phyloP scores from a whole-genome alignment of 1,284 basidiomycete genomes.

The Papiliotrema laurentii region DNA sequence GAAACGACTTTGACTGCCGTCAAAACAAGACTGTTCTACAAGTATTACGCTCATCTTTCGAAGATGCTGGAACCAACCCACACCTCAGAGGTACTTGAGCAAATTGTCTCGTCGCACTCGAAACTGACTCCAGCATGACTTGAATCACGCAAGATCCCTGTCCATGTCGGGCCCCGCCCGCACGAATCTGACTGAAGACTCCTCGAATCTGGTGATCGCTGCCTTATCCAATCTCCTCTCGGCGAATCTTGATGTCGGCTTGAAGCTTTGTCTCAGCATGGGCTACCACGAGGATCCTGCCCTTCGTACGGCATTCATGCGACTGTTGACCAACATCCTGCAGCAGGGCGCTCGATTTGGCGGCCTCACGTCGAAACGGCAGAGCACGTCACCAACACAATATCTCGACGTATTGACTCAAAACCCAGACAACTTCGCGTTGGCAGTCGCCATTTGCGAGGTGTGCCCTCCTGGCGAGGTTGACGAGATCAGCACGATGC shows the following conservation, averaged over 20 bases:
- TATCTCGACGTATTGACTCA: constrained; percentile 29
- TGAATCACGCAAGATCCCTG: not conserved
- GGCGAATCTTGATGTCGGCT: constrained; percentile 80
- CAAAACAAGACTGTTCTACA: constrained; percentile 70
- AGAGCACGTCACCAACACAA: constrained; percentile 19
- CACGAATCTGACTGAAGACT: constrained; percentile 1
- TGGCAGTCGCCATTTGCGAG: constrained; percentile 81
- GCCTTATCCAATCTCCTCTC: constrained; percentile 77
- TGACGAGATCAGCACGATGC: constrained; percentile 72
- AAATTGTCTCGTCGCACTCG: not conserved
- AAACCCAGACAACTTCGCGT: constrained; percentile 34
- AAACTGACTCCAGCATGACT: not conserved
- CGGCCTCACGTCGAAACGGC: constrained; percentile 18
- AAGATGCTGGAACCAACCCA: constrained; percentile 57
- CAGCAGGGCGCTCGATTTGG: constrained; percentile 61
- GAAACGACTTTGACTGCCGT: constrained; percentile 65
- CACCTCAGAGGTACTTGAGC: constrained; percentile 11
- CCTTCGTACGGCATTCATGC: constrained; percentile 76
- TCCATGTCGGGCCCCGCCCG: not conserved
- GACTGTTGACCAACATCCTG: constrained; percentile 81
- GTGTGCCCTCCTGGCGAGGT: constrained; percentile 68
- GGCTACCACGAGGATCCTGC: constrained; percentile 71
- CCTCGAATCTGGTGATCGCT: constrained; percentile 49
- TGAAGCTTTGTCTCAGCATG: constrained; percentile 78
- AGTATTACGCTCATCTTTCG: constrained; percentile 64